Conservation (phyloP, 1,284 basidiomycete species). For the Ustilago lituana region DNA sequence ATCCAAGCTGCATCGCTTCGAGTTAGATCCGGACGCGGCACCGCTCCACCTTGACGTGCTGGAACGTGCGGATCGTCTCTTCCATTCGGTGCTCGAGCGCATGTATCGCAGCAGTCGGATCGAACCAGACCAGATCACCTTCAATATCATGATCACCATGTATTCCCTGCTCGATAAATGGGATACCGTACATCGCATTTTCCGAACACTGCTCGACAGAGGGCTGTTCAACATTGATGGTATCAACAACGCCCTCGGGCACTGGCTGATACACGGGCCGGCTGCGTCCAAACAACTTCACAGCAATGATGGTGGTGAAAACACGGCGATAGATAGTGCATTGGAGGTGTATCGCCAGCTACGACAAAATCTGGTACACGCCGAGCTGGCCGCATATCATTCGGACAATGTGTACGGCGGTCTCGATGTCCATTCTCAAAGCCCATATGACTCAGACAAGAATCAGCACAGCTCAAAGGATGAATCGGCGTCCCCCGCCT, state of each 20-base stretch:
- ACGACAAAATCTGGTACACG: conserved; percentile 32
- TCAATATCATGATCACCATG: conserved; percentile 52
- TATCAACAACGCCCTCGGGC: conserved; percentile 33
- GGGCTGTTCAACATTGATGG: conserved; percentile 16
- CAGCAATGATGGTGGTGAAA: background rate
- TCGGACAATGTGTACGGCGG: conserved; percentile 13
- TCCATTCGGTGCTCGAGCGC: conserved; percentile 39
- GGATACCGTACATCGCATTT: conserved; percentile 17
- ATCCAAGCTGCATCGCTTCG: conserved; percentile 27
- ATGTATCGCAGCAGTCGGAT: conserved; percentile 35
- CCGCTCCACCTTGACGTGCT: conserved; percentile 16
- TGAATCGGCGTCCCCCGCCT: conserved; percentile 7
- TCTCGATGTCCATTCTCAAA: background rate
- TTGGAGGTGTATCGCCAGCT: conserved; percentile 37
- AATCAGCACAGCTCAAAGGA: background rate
- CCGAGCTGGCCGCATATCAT: conserved; percentile 17
- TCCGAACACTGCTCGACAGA: conserved; percentile 9
- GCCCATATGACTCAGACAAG: background rate
- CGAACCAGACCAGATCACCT: conserved; percentile 35
- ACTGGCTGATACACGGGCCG: conserved; percentile 18
- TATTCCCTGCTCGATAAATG: conserved; percentile 31
- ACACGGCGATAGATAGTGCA: conserved; percentile 6
- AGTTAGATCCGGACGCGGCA: conserved; percentile 29
- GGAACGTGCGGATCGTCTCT: conserved; percentile 35
- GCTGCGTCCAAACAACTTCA: background rate